Evolutionary conservation across 208 protist genomes (phyloP).

Genomic region (Spironucleus salmonicida): DNA sequence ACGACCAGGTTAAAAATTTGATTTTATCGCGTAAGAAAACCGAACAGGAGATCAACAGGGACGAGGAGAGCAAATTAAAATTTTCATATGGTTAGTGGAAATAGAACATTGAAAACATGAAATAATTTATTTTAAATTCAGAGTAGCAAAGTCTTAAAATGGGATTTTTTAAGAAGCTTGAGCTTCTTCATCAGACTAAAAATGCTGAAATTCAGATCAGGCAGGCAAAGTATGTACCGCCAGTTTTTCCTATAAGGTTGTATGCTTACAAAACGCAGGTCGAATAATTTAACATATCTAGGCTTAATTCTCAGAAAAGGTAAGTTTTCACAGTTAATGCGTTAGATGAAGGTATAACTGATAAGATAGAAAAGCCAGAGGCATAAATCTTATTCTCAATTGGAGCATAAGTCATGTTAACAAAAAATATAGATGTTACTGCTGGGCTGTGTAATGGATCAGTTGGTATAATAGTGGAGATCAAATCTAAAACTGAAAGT

Average conservation of each 20-base stretch:
- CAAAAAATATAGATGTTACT: neutral
- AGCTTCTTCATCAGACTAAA: neutral
- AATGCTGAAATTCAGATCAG: neutral
- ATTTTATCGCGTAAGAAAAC: neutral
- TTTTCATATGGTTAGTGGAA: neutral
- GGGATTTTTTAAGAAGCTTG: neutral
- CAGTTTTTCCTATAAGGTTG: neutral
- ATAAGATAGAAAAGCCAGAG: neutral
- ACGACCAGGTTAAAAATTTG: neutral
- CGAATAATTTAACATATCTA: neutral
- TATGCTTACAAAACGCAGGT: neutral
- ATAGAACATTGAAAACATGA: neutral
- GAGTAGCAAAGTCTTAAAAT: neutral
- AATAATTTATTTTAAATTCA: neutral
- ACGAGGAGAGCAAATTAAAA: neutral
- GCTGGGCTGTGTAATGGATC: neutral
- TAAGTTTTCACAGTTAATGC: neutral
- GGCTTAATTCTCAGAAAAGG: neutral
- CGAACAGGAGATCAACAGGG: neutral
- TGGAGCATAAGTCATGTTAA: neutral
- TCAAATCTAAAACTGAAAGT: neutral
- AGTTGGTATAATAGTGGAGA: neutral
- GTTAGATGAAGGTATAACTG: neutral
- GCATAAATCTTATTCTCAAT: neutral
- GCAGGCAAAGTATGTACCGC: neutral